Base-by-base conservation (phyloP, 2,329 filamentous ascomycete genomes). In the Diaporthe citri region DNA sequence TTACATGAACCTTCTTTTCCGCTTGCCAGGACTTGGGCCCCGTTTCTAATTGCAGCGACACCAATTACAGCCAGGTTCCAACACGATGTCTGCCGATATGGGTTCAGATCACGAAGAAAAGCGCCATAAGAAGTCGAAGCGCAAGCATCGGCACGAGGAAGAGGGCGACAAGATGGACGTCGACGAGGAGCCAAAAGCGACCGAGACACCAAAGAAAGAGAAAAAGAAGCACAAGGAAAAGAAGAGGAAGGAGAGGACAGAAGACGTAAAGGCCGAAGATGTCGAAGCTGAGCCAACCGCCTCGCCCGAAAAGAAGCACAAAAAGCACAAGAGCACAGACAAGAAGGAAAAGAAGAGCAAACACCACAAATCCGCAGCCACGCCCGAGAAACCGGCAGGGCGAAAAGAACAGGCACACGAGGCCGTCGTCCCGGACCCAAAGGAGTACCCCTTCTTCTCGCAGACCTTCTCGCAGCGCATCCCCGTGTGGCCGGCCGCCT, bases 391-490 rank as follows among this genome's bases (percentile, higher is more conserved):
- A 55, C 48, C 57, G 15, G n/a, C 55, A 52, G 67, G n/a, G 5
- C 41, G 66, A 17, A 46, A 59, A 31, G 39, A 25, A 4, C 22
- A 25, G 17, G 34, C 57, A 25, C 20, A 31, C 77, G 82, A 85
- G 46, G 80, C 82, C 57, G 81, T 85, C 74, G 82, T 85, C 36
- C 85, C 85, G 34, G 77, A 84, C 67, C 81, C 84, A 74, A 83
- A 83, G 67, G 85, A 83, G 77, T 94, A 93, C 59, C 94, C 96
- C 22, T 96, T 97, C 84, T 92, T 92, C 82, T 90, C 91, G 39
- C 93, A 96, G 80, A 95, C 93, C 31, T 90, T 95, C 56, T 96
- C 96, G 2, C 90, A 98, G 79, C 96, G 94, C 85, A 89, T 96
- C 77, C 90, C 93, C 1, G 87, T 97, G 77, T 93, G 91, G 77